Percentiles rank a stretch among this genome's conserved stretches.
These are phyloP conservation scores for Stellera chamaejasme DNA, from an alignment of 345 rosid genomes.

Conservation along the genomic window DNA sequence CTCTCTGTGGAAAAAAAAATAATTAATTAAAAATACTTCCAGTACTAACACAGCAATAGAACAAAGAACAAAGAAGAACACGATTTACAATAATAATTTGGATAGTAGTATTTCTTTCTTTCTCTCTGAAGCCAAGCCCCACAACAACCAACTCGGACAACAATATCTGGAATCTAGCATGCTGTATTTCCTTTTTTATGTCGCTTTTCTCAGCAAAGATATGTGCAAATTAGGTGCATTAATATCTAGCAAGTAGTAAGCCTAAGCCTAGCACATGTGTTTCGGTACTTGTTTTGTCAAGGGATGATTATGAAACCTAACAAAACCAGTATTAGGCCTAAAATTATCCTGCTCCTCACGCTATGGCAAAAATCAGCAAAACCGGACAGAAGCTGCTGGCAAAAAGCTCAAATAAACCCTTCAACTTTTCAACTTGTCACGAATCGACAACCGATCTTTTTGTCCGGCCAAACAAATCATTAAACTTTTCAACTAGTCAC, in stretches of 20 bases:
- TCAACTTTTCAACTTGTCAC: too few relatives aligned
- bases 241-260: slow-evolving; percentile 4
- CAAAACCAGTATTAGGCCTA: slow-evolving; percentile 19
- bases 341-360: background rate
- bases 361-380: background rate
- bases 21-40: too few relatives aligned
- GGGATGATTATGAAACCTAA: slow-evolving; percentile 34
- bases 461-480: too few relatives aligned
- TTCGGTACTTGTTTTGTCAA: slow-evolving; percentile 26
- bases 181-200: background rate
- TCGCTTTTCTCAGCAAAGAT: background rate
- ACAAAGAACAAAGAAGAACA: slow-evolving; percentile 19
- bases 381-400: too few relatives aligned
- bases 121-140: slow-evolving; percentile 15
- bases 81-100: slow-evolving; percentile 20
- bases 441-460: too few relatives aligned
- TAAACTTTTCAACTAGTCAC: too few relatives aligned
- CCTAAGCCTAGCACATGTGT: slow-evolving; percentile 11
- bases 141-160: slow-evolving; percentile 21
- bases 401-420: too few relatives aligned
- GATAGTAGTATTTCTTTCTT: slow-evolving; percentile 15
- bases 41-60: slow-evolving; percentile 32
- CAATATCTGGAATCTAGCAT: background rate
- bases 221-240: slow-evolving; percentile 30
- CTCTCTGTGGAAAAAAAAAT: slow-evolving; percentile 8